phyloP scores from a whole-genome alignment of 148 eudicot genomes.

The Chenopodium quinoa region DNA sequence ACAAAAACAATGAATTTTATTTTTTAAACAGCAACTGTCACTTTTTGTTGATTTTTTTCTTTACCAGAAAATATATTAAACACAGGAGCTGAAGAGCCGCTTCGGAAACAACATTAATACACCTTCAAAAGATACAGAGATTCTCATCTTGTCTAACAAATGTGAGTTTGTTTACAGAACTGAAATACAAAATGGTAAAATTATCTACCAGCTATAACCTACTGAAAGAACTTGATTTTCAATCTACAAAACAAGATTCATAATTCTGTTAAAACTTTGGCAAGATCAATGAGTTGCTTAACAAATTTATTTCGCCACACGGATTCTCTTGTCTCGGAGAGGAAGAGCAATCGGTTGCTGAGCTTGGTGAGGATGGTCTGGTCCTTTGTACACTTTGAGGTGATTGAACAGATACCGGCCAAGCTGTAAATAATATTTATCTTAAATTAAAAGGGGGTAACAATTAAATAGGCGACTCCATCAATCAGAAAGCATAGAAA shows the following conservation, averaged over 20 bases:
- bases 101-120: neutral
- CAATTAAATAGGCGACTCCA: neutral
- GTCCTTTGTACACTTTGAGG: constrained; percentile 88
- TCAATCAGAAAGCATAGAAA: constrained; percentile 1
- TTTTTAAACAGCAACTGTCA: neutral
- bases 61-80: neutral
- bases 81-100: neutral
- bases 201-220: constrained; percentile 14
- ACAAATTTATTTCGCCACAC: constrained; percentile 38
- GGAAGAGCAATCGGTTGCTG: constrained; percentile 78
- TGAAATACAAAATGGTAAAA: constrained; percentile 16
- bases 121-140: constrained; percentile 7
- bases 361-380: constrained; percentile 65
- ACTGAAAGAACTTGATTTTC: constrained; percentile 11
- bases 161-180: constrained; percentile 2
- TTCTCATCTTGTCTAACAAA: neutral
- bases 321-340: constrained; percentile 82
- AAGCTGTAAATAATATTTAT: constrained; percentile 44
- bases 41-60: neutral
- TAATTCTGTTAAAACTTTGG: neutral
- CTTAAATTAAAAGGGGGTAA: neutral
- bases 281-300: no score
- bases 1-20: neutral
- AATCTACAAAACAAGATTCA: constrained; percentile 21
- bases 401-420: constrained; percentile 84